Evolutionary conservation across 352 stramenopile species (phyloP), one percentile per base, ranked within the genome.

Genomic region (Aphanomyces cochlioides): DNA sequence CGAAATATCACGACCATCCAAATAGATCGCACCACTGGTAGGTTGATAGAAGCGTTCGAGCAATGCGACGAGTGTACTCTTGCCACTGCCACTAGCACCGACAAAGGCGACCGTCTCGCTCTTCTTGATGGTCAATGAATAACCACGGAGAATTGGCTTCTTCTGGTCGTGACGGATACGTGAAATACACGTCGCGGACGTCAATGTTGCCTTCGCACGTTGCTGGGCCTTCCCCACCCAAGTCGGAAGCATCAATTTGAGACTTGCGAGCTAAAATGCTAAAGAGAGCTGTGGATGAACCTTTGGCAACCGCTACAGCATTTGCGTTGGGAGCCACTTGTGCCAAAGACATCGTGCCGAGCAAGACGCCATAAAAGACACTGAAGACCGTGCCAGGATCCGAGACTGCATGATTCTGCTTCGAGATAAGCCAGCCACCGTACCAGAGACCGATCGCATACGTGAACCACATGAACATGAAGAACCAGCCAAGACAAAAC

Each of bases 21-120:
- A 84, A 3, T 81, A 59, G 12, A 98, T 80, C 2, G 60, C 45
- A 15, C 95, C 93, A 13, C 73, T 66, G 43, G 61, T 73, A 2
- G 88, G 86, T 63, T 96, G 84, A 75, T 98, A 98, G 61, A 98
- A 98, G 7, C 92, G 74, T 61, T 96, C 78, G 6, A 96, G 73
- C 36, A 98, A 76, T 7, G 75, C 59, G 8, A 83, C 79, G 34
- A 88, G 75, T 15, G 88, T 95, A 53, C 54, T 85, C 72, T 96
- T 96, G 41, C 79, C 79, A 6, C 60, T 68, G 19, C 79, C 79
- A 56, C 57, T 78, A 3, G 73, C 34, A n/a, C 79, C 79, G 47
- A 84, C 79, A 39, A 85, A 63, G 4, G 76, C 78, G 13, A 84
- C 66, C 13, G 66, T 83, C 38, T 81, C 47, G 15, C 79, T 78